Conservation (phyloP, 2,329 filamentous ascomycete genomes). For the Didymella glomerata region DNA sequence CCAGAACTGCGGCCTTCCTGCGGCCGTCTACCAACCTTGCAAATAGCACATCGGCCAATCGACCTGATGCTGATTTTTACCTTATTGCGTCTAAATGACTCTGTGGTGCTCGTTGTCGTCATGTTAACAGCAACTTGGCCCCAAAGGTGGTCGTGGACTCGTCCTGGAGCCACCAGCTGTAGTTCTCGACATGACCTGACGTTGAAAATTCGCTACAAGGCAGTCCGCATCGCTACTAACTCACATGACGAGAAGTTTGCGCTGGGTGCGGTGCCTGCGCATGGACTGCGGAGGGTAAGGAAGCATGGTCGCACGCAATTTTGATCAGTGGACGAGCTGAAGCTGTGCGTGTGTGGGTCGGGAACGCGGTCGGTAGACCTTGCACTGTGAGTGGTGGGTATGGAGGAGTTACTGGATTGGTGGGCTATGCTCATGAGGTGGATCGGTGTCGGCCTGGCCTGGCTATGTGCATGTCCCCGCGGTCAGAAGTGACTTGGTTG, state of each 20-base stretch:
- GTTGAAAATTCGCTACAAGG: conserved; percentile 53
- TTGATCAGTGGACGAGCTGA: conserved; percentile 50
- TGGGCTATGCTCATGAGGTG: conserved; percentile 31
- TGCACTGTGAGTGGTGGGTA: conserved; percentile 32
- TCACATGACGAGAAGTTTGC: conserved; percentile 53
- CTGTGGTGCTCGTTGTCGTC: conserved; percentile 29
- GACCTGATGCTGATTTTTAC: conserved; percentile 34
- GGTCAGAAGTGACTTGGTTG: conserved; percentile 32
- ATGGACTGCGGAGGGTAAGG: conserved; percentile 43
- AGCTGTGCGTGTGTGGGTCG: conserved; percentile 50
- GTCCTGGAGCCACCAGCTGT: conserved; percentile 18
- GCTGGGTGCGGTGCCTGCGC: conserved; percentile 51
- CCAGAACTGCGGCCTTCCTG: conserved; percentile 41
- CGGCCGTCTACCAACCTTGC: conserved; percentile 42
- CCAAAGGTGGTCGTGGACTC: conserved; percentile 26
- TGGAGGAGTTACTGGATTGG: conserved; percentile 36
- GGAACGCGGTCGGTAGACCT: conserved; percentile 41
- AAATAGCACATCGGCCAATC: conserved; percentile 45
- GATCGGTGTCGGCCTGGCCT: conserved; percentile 35
- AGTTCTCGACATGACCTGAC: conserved; percentile 39
- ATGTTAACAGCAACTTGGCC: conserved; percentile 33
- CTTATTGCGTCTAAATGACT: conserved; percentile 28
- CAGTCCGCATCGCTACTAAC: conserved; percentile 45
- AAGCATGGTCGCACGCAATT: conserved; percentile 49
- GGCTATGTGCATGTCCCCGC: conserved; percentile 39